Conservation (phyloP, 2,329 filamentous ascomycete genomes). For the Penicillium olsonii region DNA sequence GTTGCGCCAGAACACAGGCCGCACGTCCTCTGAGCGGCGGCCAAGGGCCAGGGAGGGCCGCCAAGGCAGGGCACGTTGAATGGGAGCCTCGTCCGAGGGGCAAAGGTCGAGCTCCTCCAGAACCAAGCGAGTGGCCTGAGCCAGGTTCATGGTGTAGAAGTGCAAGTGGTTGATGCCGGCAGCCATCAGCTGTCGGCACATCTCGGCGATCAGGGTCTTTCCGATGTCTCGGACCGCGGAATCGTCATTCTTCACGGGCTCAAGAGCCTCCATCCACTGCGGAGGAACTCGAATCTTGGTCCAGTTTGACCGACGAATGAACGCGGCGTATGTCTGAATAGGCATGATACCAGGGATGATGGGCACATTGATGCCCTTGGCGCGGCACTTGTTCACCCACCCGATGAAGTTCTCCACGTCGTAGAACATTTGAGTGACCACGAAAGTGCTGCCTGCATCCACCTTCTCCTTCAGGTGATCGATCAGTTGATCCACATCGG, state of each 20-base stretch:
- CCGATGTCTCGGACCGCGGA: slow-evolving; percentile 87
- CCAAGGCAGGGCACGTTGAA: slow-evolving; percentile 93
- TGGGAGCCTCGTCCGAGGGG: slow-evolving; percentile 73
- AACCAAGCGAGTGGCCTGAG: slow-evolving; percentile 89
- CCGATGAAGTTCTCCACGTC: slow-evolving; percentile 91
- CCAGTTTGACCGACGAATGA: slow-evolving; percentile 85
- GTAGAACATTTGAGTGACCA: slow-evolving; percentile 99
- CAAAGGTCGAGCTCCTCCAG: slow-evolving; percentile 84
- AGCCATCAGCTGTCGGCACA: slow-evolving; percentile 83
- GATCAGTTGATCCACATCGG: slow-evolving; percentile 79
- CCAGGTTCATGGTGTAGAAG: slow-evolving; percentile 99
- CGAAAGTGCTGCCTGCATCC: slow-evolving; percentile 87
- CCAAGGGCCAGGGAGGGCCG: slow-evolving; percentile 89
- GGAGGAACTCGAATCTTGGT: slow-evolving; percentile 83
- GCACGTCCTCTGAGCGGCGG: slow-evolving; percentile 88
- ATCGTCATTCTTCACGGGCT: slow-evolving; percentile 96
- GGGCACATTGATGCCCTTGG: slow-evolving; percentile 77
- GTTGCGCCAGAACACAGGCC: slow-evolving; percentile 98
- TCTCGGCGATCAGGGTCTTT: slow-evolving; percentile 79
- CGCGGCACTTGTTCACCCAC: slow-evolving; percentile 86
- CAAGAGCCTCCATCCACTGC: slow-evolving; percentile 76
- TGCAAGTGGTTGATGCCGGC: slow-evolving; percentile 86
- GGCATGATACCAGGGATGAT: slow-evolving; percentile 90
- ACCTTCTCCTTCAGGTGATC: slow-evolving; percentile 97
- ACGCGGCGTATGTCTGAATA: slow-evolving; percentile 92